A percentile compares a stretch with the other conserved stretches of the same genome.
Evolutionary conservation across 1,284 basidiomycete genomes (phyloP).

Genomic region (Cutaneotrichosporon cyanovorans): DNA sequence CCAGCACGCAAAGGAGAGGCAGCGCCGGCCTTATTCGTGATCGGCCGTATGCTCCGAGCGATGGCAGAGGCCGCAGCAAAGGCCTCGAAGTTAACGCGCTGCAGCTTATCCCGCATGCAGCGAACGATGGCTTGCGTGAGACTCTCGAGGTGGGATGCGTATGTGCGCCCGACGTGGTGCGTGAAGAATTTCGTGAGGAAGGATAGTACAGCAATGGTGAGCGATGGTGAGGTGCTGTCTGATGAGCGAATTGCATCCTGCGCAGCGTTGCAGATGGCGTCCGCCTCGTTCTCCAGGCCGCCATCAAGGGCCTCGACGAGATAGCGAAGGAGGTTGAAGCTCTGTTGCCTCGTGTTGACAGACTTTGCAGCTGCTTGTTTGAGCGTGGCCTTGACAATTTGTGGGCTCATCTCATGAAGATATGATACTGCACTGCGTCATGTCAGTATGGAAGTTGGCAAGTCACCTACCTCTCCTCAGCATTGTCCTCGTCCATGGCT

Average conservation of each 20-base stretch:
- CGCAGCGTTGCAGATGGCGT: conserved; percentile 47
- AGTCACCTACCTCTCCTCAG: conserved; percentile 53
- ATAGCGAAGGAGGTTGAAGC: conserved; percentile 69
- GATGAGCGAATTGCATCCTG: conserved; percentile 44
- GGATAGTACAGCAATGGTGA: conserved; percentile 71
- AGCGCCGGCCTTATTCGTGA: conserved; percentile 21
- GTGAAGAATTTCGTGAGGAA: conserved; percentile 80
- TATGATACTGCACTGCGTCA: conserved; percentile 8
- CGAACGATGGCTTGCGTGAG: conserved; percentile 68
- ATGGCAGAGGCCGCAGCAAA: conserved; percentile 54
- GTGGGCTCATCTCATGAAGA: conserved; percentile 55
- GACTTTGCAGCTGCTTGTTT: conserved; percentile 81
- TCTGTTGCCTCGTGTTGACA: conserved; percentile 72
- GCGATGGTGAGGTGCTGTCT: conserved; percentile 58
- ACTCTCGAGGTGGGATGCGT: conserved; percentile 55
- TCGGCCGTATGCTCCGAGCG: conserved; percentile 44
- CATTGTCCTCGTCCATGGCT: conserved; percentile 52
- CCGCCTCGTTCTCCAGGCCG: conserved; percentile 64
- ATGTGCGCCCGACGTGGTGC: conserved; percentile 65
- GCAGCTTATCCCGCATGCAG: conserved; percentile 53
- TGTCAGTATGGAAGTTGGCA: neutral
- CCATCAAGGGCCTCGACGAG: conserved; percentile 75
- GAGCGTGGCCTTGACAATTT: conserved; percentile 70
- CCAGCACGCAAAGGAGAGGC: conserved; percentile 30
- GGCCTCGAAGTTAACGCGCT: conserved; percentile 58